Conservation (phyloP, 2,329 filamentous ascomycete genomes). For the Xylaria sp. region DNA sequence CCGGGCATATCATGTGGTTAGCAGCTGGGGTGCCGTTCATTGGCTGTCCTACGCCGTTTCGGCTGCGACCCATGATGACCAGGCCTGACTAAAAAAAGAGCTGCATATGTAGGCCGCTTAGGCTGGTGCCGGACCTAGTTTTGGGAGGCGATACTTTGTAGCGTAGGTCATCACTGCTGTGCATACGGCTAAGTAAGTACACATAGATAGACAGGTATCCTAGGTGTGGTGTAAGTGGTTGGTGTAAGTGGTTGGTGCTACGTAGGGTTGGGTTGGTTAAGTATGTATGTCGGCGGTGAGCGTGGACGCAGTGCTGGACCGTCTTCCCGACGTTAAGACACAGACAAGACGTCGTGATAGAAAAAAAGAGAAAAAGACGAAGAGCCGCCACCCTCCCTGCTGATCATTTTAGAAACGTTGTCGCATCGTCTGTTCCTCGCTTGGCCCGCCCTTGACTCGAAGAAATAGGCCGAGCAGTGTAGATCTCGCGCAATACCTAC, state of each 20-base stretch:
- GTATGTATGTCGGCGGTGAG: conserved; percentile 23
- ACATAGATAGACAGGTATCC: conserved; percentile 21
- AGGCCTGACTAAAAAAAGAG: conserved; percentile 36
- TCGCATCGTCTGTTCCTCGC: conserved; percentile 16
- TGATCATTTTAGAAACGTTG: conserved; percentile 8
- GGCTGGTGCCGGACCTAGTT: conserved; percentile 25
- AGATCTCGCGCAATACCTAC: conserved; percentile 9
- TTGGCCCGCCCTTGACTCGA: conserved; percentile 16
- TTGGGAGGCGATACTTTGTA: conserved; percentile 19
- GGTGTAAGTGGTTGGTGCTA: conserved; percentile 38
- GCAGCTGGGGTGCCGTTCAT: conserved; percentile 15
- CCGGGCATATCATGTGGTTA: conserved; percentile 33
- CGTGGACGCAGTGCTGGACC: conserved; percentile 36
- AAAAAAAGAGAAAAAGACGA: conserved; percentile 30
- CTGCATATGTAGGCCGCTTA: conserved; percentile 31
- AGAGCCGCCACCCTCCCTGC: conserved; percentile 15
- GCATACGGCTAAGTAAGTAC: not conserved
- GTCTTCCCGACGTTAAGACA: conserved; percentile 32
- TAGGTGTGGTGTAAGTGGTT: conserved; percentile 28
- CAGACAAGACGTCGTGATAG: conserved; percentile 2
- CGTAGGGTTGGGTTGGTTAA: conserved; percentile 14
- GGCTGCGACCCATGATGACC: conserved; percentile 28
- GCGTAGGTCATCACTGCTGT: conserved; percentile 25
- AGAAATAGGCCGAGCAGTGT: conserved; percentile 13
- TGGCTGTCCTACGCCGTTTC: conserved; percentile 22